These are phyloP conservation scores for Lachnellula willkommii DNA, from an alignment of 2,329 filamentous ascomycete genomes.

Conservation along the genomic window DNA sequence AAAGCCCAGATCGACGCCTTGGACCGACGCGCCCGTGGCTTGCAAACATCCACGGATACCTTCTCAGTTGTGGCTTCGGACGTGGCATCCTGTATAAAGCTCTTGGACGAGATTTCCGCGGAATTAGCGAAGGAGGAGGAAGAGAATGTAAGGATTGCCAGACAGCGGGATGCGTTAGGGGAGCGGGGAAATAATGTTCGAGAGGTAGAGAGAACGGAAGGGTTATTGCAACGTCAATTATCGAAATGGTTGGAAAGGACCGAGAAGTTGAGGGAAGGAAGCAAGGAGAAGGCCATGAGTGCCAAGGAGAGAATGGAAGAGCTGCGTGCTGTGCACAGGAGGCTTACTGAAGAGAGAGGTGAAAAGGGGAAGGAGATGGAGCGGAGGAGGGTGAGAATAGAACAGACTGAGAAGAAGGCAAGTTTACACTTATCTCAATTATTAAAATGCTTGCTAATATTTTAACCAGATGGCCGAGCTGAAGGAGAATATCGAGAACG, in stretches of 20 bases:
- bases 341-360: slow-evolving; percentile 74
- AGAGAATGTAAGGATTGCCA: slow-evolving; percentile 71
- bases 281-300: slow-evolving; percentile 71
- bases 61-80: slow-evolving; percentile 81
- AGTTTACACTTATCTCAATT: slow-evolving; percentile 22
- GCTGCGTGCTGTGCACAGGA: slow-evolving; percentile 71
- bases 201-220: slow-evolving; percentile 85
- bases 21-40: slow-evolving; percentile 78
- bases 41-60: slow-evolving; percentile 88
- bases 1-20: slow-evolving; percentile 81
- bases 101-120: slow-evolving; percentile 79
- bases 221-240: slow-evolving; percentile 76
- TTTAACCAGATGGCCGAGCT: slow-evolving; percentile 79
- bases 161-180: slow-evolving; percentile 79
- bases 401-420: slow-evolving; percentile 98
- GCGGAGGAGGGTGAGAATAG: slow-evolving; percentile 83
- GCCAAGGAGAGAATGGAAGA: slow-evolving; percentile 90
- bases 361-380: slow-evolving; percentile 92
- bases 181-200: slow-evolving; percentile 85
- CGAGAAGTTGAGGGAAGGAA: slow-evolving; percentile 74
- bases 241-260: slow-evolving; percentile 82
- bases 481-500: slow-evolving; percentile 94
- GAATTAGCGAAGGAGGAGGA: slow-evolving; percentile 90
- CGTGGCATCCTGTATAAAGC: slow-evolving; percentile 79
- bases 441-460: slow-evolving; percentile 26